Conservation (phyloP, 2,329 filamentous ascomycete species). For the Mycocentrospora acerina region DNA sequence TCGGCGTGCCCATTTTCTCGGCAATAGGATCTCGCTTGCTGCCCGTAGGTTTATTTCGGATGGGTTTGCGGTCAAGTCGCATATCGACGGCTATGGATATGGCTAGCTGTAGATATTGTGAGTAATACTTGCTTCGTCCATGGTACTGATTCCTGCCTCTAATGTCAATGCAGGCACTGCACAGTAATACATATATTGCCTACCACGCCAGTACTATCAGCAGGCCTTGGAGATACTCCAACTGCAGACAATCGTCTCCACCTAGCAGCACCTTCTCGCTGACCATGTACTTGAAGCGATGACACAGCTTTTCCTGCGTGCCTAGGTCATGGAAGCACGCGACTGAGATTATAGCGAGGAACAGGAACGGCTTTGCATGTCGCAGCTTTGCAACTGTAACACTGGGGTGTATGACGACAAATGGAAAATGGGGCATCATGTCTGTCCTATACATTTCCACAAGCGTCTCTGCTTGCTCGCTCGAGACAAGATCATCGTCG, state of each 20-base stretch:
- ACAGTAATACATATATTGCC: neutral
- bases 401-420: slow-evolving; percentile 33
- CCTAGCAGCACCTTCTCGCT: slow-evolving; percentile 33
- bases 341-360: slow-evolving; percentile 29
- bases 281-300: slow-evolving; percentile 33
- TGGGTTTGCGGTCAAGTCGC: slow-evolving; percentile 28
- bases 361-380: slow-evolving; percentile 29
- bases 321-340: slow-evolving; percentile 36
- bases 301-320: slow-evolving; percentile 36
- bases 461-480: slow-evolving; percentile 28
- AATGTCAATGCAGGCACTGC: slow-evolving; percentile 1
- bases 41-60: slow-evolving; percentile 16
- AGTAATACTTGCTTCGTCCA: slow-evolving; percentile 28
- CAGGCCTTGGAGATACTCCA: slow-evolving; percentile 34
- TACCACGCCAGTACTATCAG: slow-evolving; percentile 33
- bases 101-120: slow-evolving; percentile 34
- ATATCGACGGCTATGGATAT: slow-evolving; percentile 36
- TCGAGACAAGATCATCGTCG: slow-evolving; percentile 29
- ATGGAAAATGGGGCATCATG: slow-evolving; percentile 44
- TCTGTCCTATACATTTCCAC: slow-evolving; percentile 35
- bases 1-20: slow-evolving; percentile 11
- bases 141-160: slow-evolving; percentile 35
- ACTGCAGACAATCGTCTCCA: slow-evolving; percentile 25
- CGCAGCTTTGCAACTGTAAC: slow-evolving; percentile 29
- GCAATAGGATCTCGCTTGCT: slow-evolving; percentile 28